Evolutionary conservation across 75 land plant genomes (phyloP).

Genomic region (Larix kaempferi): DNA sequence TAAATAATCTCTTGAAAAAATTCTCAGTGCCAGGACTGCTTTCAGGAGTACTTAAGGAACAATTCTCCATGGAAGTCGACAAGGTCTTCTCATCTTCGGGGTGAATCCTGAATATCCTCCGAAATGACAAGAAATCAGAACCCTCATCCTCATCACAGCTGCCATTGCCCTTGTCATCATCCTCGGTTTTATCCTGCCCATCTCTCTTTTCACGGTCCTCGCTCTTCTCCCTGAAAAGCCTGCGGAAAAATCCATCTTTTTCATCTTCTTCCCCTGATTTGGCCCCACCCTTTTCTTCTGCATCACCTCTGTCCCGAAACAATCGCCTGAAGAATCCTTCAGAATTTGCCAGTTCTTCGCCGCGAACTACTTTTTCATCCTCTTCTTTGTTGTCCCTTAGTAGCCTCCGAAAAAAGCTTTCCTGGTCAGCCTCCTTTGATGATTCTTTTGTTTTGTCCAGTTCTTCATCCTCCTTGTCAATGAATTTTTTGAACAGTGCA

Average conservation of each 20-base stretch:
- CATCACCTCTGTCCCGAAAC: slow-evolving; percentile 51
- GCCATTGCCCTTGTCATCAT: slow-evolving; percentile 38
- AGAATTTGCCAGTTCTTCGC: slow-evolving; percentile 41
- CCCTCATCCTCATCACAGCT: slow-evolving; percentile 79
- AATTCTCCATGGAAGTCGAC: slow-evolving; percentile 30
- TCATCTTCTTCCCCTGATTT: slow-evolving; percentile 60
- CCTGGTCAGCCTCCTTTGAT: slow-evolving; percentile 39
- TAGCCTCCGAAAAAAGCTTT: slow-evolving; percentile 72
- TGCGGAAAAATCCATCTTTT: slow-evolving; percentile 63
- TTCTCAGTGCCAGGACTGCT: slow-evolving; percentile 90
- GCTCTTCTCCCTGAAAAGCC: slow-evolving; percentile 60
- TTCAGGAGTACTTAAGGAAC: slow-evolving; percentile 37
- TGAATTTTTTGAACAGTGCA: slow-evolving; percentile 76
- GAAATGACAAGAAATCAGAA: slow-evolving; percentile 79
- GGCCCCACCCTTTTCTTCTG: slow-evolving; percentile 42
- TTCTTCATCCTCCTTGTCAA: slow-evolving; percentile 71
- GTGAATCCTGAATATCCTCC: slow-evolving; percentile 84
- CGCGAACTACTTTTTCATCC: slow-evolving; percentile 46
- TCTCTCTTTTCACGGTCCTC: slow-evolving; percentile 54
- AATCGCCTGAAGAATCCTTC: slow-evolving; percentile 75
- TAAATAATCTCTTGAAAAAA: slow-evolving; percentile 84
- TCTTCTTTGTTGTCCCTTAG: slow-evolving; percentile 51
- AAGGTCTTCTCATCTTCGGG: slow-evolving; percentile 71
- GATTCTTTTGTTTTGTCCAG: slow-evolving; percentile 31
- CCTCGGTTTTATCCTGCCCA: slow-evolving; percentile 36